Evolutionary conservation across 306 rosid species (phyloP).

Genomic region (Cicer yamashitae): DNA sequence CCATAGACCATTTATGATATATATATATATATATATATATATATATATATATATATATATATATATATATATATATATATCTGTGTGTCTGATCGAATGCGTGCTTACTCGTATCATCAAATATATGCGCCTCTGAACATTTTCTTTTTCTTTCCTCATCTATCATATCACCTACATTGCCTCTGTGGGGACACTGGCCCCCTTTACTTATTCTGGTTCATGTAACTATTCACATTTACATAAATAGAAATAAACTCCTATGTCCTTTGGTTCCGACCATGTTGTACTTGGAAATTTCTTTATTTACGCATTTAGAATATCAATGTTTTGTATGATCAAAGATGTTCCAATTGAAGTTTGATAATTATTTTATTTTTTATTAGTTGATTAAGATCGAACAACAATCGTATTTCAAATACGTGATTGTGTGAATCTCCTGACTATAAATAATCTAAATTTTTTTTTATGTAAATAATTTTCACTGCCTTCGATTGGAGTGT

Average conservation of each 20-base stretch:
- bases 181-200: conserved; percentile 51
- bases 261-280: too few relatives aligned
- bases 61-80: background rate
- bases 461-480: too few relatives aligned
- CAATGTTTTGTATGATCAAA: too few relatives aligned
- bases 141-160: conserved; percentile 51
- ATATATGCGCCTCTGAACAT: conserved; percentile 30
- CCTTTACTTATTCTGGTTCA: conserved; percentile 39
- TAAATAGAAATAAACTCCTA: background rate
- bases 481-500: too few relatives aligned
- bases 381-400: too few relatives aligned
- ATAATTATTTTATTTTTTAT: too few relatives aligned
- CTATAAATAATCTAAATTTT: too few relatives aligned
- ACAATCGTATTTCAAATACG: too few relatives aligned
- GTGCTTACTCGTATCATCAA: conserved; percentile 51
- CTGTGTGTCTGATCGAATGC: conserved; percentile 30
- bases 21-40: conserved; percentile 21
- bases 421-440: too few relatives aligned
- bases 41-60: conserved; percentile 2
- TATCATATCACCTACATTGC: conserved; percentile 61
- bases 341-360: too few relatives aligned
- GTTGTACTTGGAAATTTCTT: too few relatives aligned
- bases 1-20: conserved; percentile 7
- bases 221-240: conserved; percentile 34
- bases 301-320: too few relatives aligned